A percentile compares a stretch with the other conserved stretches of the same genome.
These are phyloP conservation scores for Saccharomycopsis sp. DNA, from an alignment of 805 yeast species.

Conservation along the genomic window DNA sequence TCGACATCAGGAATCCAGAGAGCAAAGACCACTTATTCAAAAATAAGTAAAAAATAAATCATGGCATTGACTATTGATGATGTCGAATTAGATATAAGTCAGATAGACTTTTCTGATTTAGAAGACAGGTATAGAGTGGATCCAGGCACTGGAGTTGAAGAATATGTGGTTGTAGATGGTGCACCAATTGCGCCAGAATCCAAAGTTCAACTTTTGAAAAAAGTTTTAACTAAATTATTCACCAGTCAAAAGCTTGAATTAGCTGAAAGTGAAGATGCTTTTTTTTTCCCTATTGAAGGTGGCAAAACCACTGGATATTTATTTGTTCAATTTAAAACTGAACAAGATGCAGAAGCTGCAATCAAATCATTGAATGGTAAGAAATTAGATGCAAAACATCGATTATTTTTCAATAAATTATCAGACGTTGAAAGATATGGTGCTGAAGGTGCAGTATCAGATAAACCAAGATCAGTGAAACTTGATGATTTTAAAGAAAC, in stretches of 20 bases:
- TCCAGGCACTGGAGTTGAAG: slow-evolving; percentile 58
- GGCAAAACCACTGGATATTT: slow-evolving; percentile 81
- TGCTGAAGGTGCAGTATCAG: slow-evolving; percentile 51
- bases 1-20: too few species aligned
- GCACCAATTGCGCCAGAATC: slow-evolving; percentile 92
- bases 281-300: slow-evolving; percentile 68
- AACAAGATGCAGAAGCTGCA: slow-evolving; percentile 67
- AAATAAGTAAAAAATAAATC: neutral
- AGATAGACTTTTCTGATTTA: slow-evolving; percentile 76
- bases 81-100: slow-evolving; percentile 46
- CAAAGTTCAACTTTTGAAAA: slow-evolving; percentile 75
- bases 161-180: slow-evolving; percentile 84
- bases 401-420: slow-evolving; percentile 75
- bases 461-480: slow-evolving; percentile 50
- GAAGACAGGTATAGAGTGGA: slow-evolving; percentile 67
- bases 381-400: slow-evolving; percentile 90
- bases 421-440: slow-evolving; percentile 78
- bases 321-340: slow-evolving; percentile 72
- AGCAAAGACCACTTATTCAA: too few species aligned
- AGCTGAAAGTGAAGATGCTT: slow-evolving; percentile 40
- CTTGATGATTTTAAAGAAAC: slow-evolving; percentile 66
- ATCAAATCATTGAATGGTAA: slow-evolving; percentile 77
- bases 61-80: slow-evolving; percentile 32
- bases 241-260: slow-evolving; percentile 65
- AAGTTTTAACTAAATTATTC: slow-evolving; percentile 79